Evolutionary conservation across 2,329 filamentous ascomycete genomes (phyloP).

Genomic region (Microsporum canis): DNA sequence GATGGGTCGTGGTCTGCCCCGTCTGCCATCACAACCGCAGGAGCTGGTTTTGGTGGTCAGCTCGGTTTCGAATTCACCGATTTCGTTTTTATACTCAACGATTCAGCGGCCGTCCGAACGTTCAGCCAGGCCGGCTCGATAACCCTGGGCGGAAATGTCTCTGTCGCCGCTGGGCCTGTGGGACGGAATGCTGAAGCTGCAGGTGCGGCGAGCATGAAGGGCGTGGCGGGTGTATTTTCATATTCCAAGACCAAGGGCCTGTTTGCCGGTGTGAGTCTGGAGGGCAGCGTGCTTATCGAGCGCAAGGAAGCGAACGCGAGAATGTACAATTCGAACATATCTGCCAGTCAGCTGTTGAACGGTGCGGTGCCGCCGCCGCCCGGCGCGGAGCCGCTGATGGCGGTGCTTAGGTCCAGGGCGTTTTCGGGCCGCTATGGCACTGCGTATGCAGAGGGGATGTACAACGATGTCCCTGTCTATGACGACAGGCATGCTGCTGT

Average conservation of each 20-base stretch:
- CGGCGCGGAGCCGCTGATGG: slow-evolving; percentile 72
- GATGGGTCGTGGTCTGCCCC: slow-evolving; percentile 42
- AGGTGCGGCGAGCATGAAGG: slow-evolving; percentile 79
- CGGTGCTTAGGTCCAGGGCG: slow-evolving; percentile 68
- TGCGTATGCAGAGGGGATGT: slow-evolving; percentile 54
- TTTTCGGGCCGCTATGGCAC: slow-evolving; percentile 57
- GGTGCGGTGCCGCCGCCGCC: slow-evolving; percentile 68
- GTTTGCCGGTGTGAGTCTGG: slow-evolving; percentile 88
- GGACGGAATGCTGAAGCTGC: slow-evolving; percentile 93
- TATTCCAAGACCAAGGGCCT: slow-evolving; percentile 97
- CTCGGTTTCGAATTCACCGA: slow-evolving; percentile 43
- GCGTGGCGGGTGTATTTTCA: slow-evolving; percentile 84
- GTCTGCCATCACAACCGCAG: slow-evolving; percentile 39
- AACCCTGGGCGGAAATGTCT: slow-evolving; percentile 91
- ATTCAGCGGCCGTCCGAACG: slow-evolving; percentile 74
- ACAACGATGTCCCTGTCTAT: slow-evolving; percentile 89
- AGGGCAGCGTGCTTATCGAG: slow-evolving; percentile 88
- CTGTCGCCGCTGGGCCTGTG: slow-evolving; percentile 83
- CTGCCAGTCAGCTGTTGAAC: slow-evolving; percentile 68
- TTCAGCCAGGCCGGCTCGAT: slow-evolving; percentile 88
- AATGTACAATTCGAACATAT: slow-evolving; percentile 74
- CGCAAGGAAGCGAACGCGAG: slow-evolving; percentile 94
- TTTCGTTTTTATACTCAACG: slow-evolving; percentile 98
- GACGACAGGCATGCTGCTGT: slow-evolving; percentile 61
- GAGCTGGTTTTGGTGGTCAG: slow-evolving; percentile 41